Evolutionary conservation across 768 basidiomycete genomes (phyloP).

Genomic region (Mycena alexandri): DNA sequence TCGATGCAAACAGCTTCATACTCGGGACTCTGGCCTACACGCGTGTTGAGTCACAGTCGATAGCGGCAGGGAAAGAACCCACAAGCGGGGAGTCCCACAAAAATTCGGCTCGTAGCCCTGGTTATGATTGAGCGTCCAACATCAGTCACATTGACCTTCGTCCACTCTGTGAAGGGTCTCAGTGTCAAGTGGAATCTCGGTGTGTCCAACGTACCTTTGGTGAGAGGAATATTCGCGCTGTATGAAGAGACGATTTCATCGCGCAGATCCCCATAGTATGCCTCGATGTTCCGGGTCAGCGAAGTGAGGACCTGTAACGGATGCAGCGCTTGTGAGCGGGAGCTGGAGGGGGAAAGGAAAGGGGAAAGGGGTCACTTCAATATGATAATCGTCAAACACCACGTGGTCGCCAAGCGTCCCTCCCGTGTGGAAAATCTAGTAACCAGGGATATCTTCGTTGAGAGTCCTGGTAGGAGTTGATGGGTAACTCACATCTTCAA

Average conservation of each 20-base stretch:
- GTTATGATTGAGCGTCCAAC: constrained; percentile 5
- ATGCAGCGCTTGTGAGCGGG: no score
- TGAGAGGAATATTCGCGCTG: constrained; percentile 2
- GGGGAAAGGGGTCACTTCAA: no score
- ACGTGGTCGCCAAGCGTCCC: constrained; percentile 10
- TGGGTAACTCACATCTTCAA: constrained; percentile 8
- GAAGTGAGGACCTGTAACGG: not conserved
- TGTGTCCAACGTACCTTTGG: constrained; percentile 2
- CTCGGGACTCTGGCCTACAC: constrained; percentile 7
- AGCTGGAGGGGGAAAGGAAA: no score
- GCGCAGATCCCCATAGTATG: constrained; percentile 9
- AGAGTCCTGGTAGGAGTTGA: not conserved
- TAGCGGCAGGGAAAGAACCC: not conserved
- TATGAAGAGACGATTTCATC: constrained; percentile 17
- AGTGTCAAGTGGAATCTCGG: not conserved
- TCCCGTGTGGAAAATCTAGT: constrained; percentile 6
- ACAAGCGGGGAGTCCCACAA: constrained; percentile 16
- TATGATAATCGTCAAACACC: constrained; percentile 14
- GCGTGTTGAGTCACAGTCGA: not conserved
- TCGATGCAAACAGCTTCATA: constrained; percentile 10
- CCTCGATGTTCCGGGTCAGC: constrained; percentile 14
- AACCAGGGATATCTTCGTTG: not conserved
- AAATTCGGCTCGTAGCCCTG: constrained; percentile 7
- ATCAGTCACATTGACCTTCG: constrained; percentile 11
- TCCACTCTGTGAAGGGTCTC: constrained; percentile 7